Percentiles rank a stretch among this genome's conserved stretches.
Evolutionary conservation across 148 eudicot genomes (phyloP).

Genomic region (Vaccinium vitisidaea): DNA sequence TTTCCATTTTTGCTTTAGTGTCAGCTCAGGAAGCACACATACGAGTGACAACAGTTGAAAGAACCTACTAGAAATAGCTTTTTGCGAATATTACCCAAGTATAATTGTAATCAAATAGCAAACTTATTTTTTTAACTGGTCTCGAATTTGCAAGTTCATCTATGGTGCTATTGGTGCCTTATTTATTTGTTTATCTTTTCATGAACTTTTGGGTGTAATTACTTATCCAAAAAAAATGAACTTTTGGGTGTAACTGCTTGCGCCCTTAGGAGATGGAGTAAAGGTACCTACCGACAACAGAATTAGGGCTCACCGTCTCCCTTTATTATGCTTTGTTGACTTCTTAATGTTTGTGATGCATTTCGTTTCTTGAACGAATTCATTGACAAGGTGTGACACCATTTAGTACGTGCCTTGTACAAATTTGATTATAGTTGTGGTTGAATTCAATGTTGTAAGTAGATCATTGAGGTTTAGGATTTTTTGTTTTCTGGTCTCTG

Average conservation of each 20-base stretch:
- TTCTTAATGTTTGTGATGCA: background rate
- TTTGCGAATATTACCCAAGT: background rate
- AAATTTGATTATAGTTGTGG: constrained; percentile 7
- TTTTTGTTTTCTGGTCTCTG: background rate
- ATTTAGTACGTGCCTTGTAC: background rate
- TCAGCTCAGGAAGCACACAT: background rate
- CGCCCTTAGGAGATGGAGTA: background rate
- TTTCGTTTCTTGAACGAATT: background rate
- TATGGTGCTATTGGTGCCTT: constrained; percentile 1
- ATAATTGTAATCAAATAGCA: background rate
- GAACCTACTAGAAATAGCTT: background rate
- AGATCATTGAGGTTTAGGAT: too few relatives aligned
- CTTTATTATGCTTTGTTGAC: background rate
- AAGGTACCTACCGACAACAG: background rate
- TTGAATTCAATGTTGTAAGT: background rate
- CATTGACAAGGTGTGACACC: background rate
- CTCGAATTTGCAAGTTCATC: background rate
- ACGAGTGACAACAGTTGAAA: background rate
- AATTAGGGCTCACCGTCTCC: background rate
- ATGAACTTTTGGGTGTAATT: background rate
- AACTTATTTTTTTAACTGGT: background rate
- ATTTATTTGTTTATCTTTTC: constrained; percentile 1
- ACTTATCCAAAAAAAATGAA: too few relatives aligned
- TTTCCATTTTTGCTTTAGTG: background rate
- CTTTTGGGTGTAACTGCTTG: background rate